Conservation (phyloP, 768 basidiomycete species). For the Termitomyces sp. region DNA sequence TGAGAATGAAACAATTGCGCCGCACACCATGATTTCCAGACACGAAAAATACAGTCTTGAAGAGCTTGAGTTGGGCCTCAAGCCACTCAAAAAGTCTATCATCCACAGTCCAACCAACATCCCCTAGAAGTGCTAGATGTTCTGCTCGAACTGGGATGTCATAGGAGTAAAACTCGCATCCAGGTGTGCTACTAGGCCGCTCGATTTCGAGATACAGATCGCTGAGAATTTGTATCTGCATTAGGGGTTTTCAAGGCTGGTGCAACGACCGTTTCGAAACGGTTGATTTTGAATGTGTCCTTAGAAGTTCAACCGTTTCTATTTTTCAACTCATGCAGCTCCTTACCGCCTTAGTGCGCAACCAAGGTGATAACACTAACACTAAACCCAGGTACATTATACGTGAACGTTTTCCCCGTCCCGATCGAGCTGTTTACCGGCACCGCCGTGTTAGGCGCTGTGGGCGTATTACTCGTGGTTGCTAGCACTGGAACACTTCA, state of each 20-base stretch:
- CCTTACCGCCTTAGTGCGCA: slow-evolving; percentile 14
- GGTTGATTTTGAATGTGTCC: too few species aligned
- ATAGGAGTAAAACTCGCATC: slow-evolving; percentile 15
- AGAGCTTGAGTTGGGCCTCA: slow-evolving; percentile 19
- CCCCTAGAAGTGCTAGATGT: slow-evolving; percentile 28
- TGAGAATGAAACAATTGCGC: too few species aligned
- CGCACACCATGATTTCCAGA: slow-evolving; percentile 25
- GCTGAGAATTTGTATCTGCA: slow-evolving; percentile 8
- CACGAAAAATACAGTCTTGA: slow-evolving; percentile 27
- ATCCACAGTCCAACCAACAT: slow-evolving; percentile 27
- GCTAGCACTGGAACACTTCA: slow-evolving; percentile 44
- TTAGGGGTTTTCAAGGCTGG: too few species aligned
- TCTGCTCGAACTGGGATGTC: slow-evolving; percentile 19
- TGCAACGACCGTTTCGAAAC: too few species aligned
- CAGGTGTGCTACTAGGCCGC: neutral
- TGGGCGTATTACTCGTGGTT: slow-evolving; percentile 51
- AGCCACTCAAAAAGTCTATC: slow-evolving; percentile 27
- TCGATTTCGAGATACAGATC: slow-evolving; percentile 8
- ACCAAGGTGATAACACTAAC: slow-evolving; percentile 32
- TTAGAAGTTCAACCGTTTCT: too few species aligned
- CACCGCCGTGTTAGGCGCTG: slow-evolving; percentile 37
- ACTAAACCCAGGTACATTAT: slow-evolving; percentile 44
- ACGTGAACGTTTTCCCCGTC: slow-evolving; percentile 48
- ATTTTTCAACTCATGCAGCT: neutral
- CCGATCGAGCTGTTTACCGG: slow-evolving; percentile 39